These are phyloP conservation scores for Codiaeum variegatum DNA, from an alignment of 441 rosid genomes.

Conservation along the genomic window DNA sequence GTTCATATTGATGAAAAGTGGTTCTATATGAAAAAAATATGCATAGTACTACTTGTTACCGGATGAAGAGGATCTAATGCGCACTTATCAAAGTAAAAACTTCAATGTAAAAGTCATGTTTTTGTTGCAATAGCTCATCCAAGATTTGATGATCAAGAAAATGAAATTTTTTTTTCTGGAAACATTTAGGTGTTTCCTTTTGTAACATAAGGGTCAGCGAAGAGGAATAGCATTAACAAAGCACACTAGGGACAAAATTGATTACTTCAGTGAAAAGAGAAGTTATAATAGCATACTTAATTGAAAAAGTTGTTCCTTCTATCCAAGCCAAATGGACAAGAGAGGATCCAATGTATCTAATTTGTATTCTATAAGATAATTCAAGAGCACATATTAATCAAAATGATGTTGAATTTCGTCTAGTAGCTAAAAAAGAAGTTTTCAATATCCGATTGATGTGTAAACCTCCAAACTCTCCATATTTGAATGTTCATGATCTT, in stretches of 20 bases:
- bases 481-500: not conserved
- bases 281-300: not conserved
- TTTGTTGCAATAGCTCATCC: no score
- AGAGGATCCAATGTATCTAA: not conserved
- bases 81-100: not conserved
- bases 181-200: no score
- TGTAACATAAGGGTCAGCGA: not conserved
- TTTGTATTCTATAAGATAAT: not conserved
- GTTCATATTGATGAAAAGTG: not conserved
- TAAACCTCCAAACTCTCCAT: not conserved
- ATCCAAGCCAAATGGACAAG: not conserved
- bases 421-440: not conserved
- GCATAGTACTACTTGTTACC: not conserved
- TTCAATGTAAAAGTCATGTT: not conserved
- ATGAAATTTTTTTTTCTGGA: no score
- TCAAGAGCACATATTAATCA: not conserved
- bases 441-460: not conserved
- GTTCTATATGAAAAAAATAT: not conserved
- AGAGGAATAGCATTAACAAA: not conserved
- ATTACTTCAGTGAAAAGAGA: not conserved
- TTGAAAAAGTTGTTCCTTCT: not conserved
- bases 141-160: no score
- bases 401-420: not conserved
- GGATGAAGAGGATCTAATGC: not conserved
- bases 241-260: not conserved